phyloP scores from a whole-genome alignment of 495 filamentous ascomycete species.

The Penicillium angulare region DNA sequence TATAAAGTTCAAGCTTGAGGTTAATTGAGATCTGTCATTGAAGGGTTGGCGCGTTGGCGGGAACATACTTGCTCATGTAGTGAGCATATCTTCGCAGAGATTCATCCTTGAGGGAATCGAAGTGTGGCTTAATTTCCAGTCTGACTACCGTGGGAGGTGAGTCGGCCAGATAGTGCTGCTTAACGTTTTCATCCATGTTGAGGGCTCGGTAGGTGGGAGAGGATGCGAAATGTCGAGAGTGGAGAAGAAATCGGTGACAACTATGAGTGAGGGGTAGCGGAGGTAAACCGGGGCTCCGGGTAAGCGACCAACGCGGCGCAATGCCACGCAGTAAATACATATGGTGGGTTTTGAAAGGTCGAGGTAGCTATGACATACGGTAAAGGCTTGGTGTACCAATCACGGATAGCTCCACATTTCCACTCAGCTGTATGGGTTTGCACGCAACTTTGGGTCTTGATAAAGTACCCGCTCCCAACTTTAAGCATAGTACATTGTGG shows the following conservation, averaged over 20 bases:
- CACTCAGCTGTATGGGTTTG: too few relatives aligned
- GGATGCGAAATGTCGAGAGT: slow-evolving; percentile 13
- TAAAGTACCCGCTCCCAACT: background rate
- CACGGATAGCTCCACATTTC: background rate
- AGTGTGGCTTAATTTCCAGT: slow-evolving; percentile 85
- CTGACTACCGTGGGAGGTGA: slow-evolving; percentile 82
- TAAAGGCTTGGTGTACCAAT: background rate
- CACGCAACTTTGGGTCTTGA: too few relatives aligned
- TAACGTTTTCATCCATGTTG: slow-evolving; percentile 43
- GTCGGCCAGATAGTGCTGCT: slow-evolving; percentile 80
- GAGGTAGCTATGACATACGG: slow-evolving; percentile 23
- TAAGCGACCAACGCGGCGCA: slow-evolving; percentile 30
- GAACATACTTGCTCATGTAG: slow-evolving; percentile 74
- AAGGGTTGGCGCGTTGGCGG: background rate
- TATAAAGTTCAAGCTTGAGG: slow-evolving; percentile 27
- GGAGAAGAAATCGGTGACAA: slow-evolving; percentile 15
- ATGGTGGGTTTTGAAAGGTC: slow-evolving; percentile 2
- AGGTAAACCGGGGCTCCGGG: slow-evolving; percentile 29
- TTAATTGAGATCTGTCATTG: background rate
- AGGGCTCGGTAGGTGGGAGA: slow-evolving; percentile 11
- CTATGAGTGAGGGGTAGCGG: slow-evolving; percentile 30
- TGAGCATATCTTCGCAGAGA: slow-evolving; percentile 81
- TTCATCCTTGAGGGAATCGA: slow-evolving; percentile 72
- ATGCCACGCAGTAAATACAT: slow-evolving; percentile 29
- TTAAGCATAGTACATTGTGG: too few relatives aligned